Evolutionary conservation across 768 basidiomycete genomes (phyloP), one percentile per base, ranked within the genome.

Genomic region (Leccinum subgranulosum): DNA sequence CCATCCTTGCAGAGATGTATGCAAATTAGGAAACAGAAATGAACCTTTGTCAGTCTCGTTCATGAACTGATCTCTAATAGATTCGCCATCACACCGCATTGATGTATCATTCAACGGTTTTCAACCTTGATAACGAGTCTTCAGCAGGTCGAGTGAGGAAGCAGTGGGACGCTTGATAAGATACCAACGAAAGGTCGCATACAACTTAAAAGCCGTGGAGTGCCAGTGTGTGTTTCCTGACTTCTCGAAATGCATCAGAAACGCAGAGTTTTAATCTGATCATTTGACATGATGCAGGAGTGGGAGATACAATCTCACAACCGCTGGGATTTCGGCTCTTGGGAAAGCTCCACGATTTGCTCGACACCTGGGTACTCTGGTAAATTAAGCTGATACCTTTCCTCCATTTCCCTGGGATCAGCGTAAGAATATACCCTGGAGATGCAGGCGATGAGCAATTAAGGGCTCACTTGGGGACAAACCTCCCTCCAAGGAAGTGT

Each of bases 401-500:
- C 81, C 54, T 84, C 88, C 64, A 97, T 63, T 17, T 77, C 64
- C 66, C 94, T 97, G 65, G 19, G 25, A 55, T 46, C 9, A 21
- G 45, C 10, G 55, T 64, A 17, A 61, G 53, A 34, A 49, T 57
- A 11, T 29, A 2, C 9, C 25, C 14, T 49, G 7, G 19, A 61
- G 33, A 50, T 27, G 25, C 23, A 6, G 23, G 15, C 12, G 43
- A 21, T 4, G 11, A 12, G 7, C 1, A 15, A 23, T n/a, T 12
- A 11, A 54, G 51, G 0, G 77, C 87, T 63, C 64, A 95, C 94
- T 81, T 88, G 6, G 94, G 86, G 19, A 98, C 82, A 69, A 99
- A 99, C 59, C 97, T 78, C 1, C 97, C 97, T 2, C 96, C 97
- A 2, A 98, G 81, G 69, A 93, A 97, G 77, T 99, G 97, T 34